phyloP scores from a whole-genome alignment of 2,329 filamentous ascomycete genomes.

The Madurella mycetomatis region DNA sequence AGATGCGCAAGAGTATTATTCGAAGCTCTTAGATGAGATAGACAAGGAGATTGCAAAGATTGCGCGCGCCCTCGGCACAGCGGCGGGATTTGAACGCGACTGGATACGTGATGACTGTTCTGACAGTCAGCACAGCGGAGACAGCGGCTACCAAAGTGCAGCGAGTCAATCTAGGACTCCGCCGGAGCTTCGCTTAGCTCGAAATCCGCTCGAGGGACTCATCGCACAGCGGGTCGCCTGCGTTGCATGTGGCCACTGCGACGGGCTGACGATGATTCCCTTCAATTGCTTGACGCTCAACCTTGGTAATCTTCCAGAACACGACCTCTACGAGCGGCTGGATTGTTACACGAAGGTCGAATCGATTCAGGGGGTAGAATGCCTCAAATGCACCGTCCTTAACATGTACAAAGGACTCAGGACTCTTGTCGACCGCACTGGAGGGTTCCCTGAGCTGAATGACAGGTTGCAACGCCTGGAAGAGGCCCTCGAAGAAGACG shows the following conservation, averaged over 20 bases:
- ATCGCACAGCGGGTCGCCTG: slow-evolving; percentile 87
- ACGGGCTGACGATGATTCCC: slow-evolving; percentile 82
- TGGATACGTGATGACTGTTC: slow-evolving; percentile 39
- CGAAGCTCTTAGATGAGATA: slow-evolving; percentile 78
- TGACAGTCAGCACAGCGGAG: slow-evolving; percentile 49
- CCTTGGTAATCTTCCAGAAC: slow-evolving; percentile 60
- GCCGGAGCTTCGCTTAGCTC: slow-evolving; percentile 38
- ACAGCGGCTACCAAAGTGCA: slow-evolving; percentile 53
- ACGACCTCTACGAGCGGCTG: slow-evolving; percentile 73
- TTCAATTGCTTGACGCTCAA: slow-evolving; percentile 92
- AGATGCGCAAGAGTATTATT: slow-evolving; percentile 96
- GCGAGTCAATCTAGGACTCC: slow-evolving; percentile 35
- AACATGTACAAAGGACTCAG: slow-evolving; percentile 47
- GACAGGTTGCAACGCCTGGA: slow-evolving; percentile 62
- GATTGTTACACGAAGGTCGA: slow-evolving; percentile 84
- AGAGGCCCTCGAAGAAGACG: slow-evolving; percentile 69
- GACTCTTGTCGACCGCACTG: slow-evolving; percentile 41
- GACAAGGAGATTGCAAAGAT: slow-evolving; percentile 68
- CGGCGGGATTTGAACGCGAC: slow-evolving; percentile 39
- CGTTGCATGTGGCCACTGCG: slow-evolving; percentile 76
- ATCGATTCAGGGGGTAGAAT: slow-evolving; percentile 83
- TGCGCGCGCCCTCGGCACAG: slow-evolving; percentile 31
- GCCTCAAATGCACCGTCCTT: slow-evolving; percentile 81
- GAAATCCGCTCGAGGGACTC: slow-evolving; percentile 82
- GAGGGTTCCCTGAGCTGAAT: slow-evolving; percentile 45